Evolutionary conservation across 2,329 filamentous ascomycete genomes (phyloP).

Genomic region (Diatrype stigma): DNA sequence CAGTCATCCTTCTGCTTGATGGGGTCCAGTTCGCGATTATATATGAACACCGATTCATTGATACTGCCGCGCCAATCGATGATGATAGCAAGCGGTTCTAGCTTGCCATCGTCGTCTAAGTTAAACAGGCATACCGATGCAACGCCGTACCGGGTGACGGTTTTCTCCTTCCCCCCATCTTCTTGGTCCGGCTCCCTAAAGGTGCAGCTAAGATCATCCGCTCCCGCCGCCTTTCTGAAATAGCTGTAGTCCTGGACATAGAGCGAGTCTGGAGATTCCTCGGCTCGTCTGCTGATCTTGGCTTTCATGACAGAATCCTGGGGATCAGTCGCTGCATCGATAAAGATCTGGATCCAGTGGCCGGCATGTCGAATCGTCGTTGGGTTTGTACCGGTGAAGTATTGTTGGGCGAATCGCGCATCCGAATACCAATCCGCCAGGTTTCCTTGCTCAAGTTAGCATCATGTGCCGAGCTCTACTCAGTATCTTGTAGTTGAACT

Average conservation of each 20-base stretch:
- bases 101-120: constrained; percentile 37
- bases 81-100: constrained; percentile 46
- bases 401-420: constrained; percentile 40
- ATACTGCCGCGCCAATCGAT: constrained; percentile 41
- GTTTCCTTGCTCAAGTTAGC: background rate
- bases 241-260: constrained; percentile 42
- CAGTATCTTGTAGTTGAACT: too few relatives aligned
- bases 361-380: constrained; percentile 39
- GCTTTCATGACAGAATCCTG: too few relatives aligned
- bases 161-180: too few relatives aligned
- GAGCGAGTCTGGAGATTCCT: constrained; percentile 19
- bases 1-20: constrained; percentile 38
- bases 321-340: too few relatives aligned
- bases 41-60: constrained; percentile 42
- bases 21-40: constrained; percentile 38
- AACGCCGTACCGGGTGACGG: constrained; percentile 28
- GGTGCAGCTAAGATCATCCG: constrained; percentile 20
- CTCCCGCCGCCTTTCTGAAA: constrained; percentile 34
- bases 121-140: constrained; percentile 40
- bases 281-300: too few relatives aligned
- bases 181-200: constrained; percentile 24
- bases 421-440: constrained; percentile 39
- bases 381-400: constrained; percentile 40
- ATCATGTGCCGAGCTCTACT: too few relatives aligned
- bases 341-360: background rate